A percentile compares a stretch with the other conserved stretches of the same genome.
phyloP scores from a whole-genome alignment of 148 eudicot genomes.

The Cornus controversa region DNA sequence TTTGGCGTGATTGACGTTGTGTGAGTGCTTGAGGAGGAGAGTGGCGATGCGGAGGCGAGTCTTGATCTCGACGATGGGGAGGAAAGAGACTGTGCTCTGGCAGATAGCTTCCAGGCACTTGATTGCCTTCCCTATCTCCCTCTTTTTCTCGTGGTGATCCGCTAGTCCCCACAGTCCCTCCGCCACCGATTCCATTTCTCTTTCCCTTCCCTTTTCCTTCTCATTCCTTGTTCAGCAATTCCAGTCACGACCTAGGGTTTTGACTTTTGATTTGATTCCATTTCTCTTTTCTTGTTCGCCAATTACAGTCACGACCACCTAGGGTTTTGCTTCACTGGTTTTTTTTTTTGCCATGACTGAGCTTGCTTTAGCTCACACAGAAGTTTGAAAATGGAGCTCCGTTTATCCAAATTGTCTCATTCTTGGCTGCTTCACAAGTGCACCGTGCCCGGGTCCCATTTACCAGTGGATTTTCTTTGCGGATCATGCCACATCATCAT shows the following conservation, averaged over 20 bases:
- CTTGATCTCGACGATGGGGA: conserved; percentile 82
- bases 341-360: no score
- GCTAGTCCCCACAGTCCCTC: conserved; percentile 93
- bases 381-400: neutral
- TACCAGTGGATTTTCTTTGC: no score
- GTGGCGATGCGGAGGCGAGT: conserved; percentile 82
- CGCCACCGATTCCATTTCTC: conserved; percentile 72
- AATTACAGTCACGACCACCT: no score
- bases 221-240: neutral
- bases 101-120: conserved; percentile 90
- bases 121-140: conserved; percentile 60
- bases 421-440: no score
- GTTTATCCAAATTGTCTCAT: neutral
- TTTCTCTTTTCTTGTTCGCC: no score
- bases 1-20: conserved; percentile 84
- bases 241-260: neutral
- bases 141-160: conserved; percentile 63
- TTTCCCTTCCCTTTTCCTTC: neutral
- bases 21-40: conserved; percentile 65
- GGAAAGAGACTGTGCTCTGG: conserved; percentile 79
- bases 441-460: no score
- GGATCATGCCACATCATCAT: no score
- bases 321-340: no score
- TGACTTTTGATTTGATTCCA: no score
- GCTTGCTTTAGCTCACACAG: no score